Conservation (phyloP, 208 protist genomes). For the Trypanosoma theileri region DNA sequence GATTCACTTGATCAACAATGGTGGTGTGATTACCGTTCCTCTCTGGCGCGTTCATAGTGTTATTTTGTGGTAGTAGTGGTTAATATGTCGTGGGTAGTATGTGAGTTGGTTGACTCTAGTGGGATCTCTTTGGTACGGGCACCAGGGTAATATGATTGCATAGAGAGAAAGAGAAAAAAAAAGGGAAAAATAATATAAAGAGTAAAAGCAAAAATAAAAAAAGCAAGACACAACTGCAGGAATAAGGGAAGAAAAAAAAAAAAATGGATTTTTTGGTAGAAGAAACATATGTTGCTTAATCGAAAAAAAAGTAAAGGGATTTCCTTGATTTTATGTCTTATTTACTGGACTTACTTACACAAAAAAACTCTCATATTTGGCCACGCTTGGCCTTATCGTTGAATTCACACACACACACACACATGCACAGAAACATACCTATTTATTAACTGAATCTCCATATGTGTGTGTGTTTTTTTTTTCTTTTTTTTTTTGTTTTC, state of each 20-base stretch:
- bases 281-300: conserved; percentile 5
- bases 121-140: too few relatives aligned
- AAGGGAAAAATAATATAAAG: conserved; percentile 6
- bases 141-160: too few relatives aligned
- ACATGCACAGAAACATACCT: too few relatives aligned
- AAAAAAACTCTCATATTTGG: too few relatives aligned
- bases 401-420: too few relatives aligned
- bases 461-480: too few relatives aligned
- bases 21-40: background rate
- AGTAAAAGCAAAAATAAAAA: background rate
- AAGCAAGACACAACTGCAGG: background rate
- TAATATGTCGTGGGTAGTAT: background rate
- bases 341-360: background rate
- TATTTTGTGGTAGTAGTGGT: background rate
- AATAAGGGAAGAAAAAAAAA: conserved; percentile 23
- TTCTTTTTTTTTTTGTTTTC: too few relatives aligned
- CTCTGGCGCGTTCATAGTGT: background rate
- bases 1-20: conserved; percentile 2
- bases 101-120: too few relatives aligned
- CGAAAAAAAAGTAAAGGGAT: background rate
- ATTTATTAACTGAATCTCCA: too few relatives aligned
- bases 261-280: background rate
- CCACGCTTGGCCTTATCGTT: too few relatives aligned
- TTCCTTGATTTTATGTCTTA: background rate
- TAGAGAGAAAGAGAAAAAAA: too few relatives aligned